Base-by-base conservation (phyloP, 495 filamentous ascomycete genomes). In the Lasiosphaeris hirsuta region DNA sequence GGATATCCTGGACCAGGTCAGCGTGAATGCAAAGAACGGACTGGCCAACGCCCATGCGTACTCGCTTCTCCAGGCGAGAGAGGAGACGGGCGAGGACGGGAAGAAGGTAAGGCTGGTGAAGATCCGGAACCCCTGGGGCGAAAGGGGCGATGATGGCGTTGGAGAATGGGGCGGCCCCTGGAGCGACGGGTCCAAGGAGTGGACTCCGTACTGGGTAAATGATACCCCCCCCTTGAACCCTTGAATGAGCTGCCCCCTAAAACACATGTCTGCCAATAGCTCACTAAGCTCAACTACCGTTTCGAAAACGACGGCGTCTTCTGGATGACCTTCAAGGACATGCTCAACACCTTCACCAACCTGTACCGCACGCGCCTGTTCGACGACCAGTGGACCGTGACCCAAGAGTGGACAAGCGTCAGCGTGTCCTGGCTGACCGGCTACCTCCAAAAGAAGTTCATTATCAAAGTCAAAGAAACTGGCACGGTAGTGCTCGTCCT, bases 341-440 rank as follows among this genome's bases (percentile, higher is more conserved):
- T 90, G 18, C 75, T 90, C 3, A 77, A 78, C 50, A 84, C 87
- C 52, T 91, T 87, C 54, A 80, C 83, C 52, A 79, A 81, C 56
- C 82, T 91, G 36, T 83, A 90, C 61, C 83, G 88, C 13, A 90
- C 87, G 2, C 80, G 88, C n/a, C 77, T 91, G 0, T 90, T 91
- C 58, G 84, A 84, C 14, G 66, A 77, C 3, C 75, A 81, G 18
- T 90, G 88, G 88, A 83, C 75, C 3, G 76, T 90, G 33, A 82
- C 83, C 0, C 62, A 61, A 38, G 80, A 84, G 60, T 91, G 88
- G 88, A 86, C 86, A 0, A 84, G 77, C 11, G 69, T 90, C 41
- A 80, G 82, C 58, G 84, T 90, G 0, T 87, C 88, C 10, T 90
- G 86, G 86, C 82, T 80, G 10, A 81, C 85, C 5, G 85, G 87